These are phyloP conservation scores for Nicotiana obtusifolia DNA, from an alignment of 257 asterid genomes.

Conservation along the genomic window DNA sequence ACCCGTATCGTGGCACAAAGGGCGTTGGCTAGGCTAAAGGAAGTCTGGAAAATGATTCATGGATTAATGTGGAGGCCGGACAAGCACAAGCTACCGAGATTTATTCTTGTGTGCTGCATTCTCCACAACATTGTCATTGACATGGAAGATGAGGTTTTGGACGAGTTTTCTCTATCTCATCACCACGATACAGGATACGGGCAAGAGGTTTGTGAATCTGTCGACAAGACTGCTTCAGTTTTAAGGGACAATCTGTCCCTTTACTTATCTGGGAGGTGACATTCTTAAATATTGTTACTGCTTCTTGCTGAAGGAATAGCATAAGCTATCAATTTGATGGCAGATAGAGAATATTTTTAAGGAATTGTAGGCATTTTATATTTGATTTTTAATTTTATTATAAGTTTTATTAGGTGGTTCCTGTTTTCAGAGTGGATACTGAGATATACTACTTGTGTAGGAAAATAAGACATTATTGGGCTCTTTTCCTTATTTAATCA, in stretches of 20 bases:
- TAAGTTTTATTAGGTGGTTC: neutral
- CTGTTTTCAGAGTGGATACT: neutral
- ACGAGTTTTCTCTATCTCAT: constrained; percentile 25
- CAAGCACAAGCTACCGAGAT: constrained; percentile 79
- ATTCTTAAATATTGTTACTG: constrained; percentile 7
- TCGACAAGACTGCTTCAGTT: constrained; percentile 33
- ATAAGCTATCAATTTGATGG: constrained; percentile 3
- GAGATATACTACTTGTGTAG: neutral
- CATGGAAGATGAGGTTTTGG: constrained; percentile 53
- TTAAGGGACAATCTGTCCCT: constrained; percentile 47
- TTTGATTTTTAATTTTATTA: neutral
- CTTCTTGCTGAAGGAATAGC: neutral
- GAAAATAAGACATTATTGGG: neutral
- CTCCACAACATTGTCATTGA: constrained; percentile 81
- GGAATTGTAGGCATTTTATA: neutral
- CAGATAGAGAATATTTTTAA: neutral
- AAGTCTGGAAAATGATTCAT: constrained; percentile 67
- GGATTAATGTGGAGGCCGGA: constrained; percentile 92
- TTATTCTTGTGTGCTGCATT: constrained; percentile 75
- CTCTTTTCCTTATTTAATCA: neutral
- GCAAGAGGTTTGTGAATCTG: constrained; percentile 46
- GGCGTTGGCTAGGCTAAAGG: constrained; percentile 67
- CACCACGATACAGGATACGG: constrained; percentile 57
- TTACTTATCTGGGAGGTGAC: constrained; percentile 35
- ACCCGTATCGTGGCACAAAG: constrained; percentile 45